phyloP scores from a whole-genome alignment of 2,329 filamentous ascomycete species.

The Aspergillus sp. region DNA sequence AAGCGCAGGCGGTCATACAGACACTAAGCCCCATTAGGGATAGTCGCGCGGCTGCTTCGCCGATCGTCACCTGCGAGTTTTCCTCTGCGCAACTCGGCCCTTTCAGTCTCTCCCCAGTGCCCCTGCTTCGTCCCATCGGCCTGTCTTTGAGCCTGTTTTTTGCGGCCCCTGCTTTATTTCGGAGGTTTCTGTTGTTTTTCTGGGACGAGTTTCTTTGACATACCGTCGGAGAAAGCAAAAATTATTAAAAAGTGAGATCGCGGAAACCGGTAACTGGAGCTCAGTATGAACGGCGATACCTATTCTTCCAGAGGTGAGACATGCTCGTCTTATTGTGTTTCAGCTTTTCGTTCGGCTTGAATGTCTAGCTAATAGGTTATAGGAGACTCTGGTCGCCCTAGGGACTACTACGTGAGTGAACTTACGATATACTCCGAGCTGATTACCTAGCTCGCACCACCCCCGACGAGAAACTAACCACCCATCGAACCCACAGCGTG shows the following conservation, averaged over 20 bases:
- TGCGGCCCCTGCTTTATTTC: conserved; percentile 1
- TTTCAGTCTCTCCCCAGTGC: not conserved
- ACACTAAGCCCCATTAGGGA: conserved; percentile 18
- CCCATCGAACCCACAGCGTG: conserved; percentile 37
- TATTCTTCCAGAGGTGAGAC: conserved; percentile 73
- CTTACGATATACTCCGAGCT: not conserved
- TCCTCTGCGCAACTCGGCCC: conserved; percentile 24
- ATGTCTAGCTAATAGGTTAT: conserved; percentile 27
- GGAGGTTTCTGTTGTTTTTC: not conserved
- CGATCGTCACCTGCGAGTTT: conserved; percentile 32
- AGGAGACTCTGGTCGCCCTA: conserved; percentile 52
- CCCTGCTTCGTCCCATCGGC: conserved; percentile 3
- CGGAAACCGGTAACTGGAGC: conserved; percentile 20
- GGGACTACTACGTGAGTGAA: conserved; percentile 54
- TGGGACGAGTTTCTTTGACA: not conserved
- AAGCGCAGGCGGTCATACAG: conserved; percentile 27
- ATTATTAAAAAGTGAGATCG: conserved; percentile 8
- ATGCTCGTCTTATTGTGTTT: conserved; percentile 10
- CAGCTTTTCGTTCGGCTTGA: no score
- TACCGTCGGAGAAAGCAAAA: not conserved
- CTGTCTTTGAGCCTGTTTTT: not conserved
- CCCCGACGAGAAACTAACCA: not conserved
- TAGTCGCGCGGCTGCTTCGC: conserved; percentile 18
- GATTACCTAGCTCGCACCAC: not conserved
- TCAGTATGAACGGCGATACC: conserved; percentile 79